Evolutionary conservation across 2,329 filamentous ascomycete species (phyloP).

Genomic region (Davidsoniella eucalypti): DNA sequence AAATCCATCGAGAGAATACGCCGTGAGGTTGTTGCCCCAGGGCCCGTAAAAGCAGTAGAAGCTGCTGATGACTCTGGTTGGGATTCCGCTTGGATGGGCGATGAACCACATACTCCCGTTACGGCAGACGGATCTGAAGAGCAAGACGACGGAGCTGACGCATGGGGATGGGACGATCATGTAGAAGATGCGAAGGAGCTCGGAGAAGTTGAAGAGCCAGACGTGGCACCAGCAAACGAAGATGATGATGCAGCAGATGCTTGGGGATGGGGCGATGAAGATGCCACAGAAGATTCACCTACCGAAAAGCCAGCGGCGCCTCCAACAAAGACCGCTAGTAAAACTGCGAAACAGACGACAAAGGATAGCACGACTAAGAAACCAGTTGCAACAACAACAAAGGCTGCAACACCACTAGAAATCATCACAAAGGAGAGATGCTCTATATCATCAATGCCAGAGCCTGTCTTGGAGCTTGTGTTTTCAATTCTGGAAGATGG

Average conservation of each 20-base stretch:
- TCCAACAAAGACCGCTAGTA: not conserved
- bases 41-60: slow-evolving; percentile 32
- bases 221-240: slow-evolving; percentile 18
- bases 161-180: slow-evolving; percentile 74
- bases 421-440: slow-evolving; percentile 74
- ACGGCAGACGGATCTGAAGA: slow-evolving; percentile 15
- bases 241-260: slow-evolving; percentile 44
- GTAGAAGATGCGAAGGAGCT: slow-evolving; percentile 14
- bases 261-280: slow-evolving; percentile 75
- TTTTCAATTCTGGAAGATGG: slow-evolving; percentile 42
- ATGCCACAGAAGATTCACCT: slow-evolving; percentile 21
- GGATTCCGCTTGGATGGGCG: slow-evolving; percentile 67
- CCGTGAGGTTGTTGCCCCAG: slow-evolving; percentile 54
- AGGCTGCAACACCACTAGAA: slow-evolving; percentile 33
- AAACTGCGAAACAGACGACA: not conserved
- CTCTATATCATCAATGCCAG: slow-evolving; percentile 74
- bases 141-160: slow-evolving; percentile 39
- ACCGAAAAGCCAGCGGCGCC: not conserved
- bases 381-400: slow-evolving; percentile 14
- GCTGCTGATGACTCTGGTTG: slow-evolving; percentile 44
- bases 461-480: slow-evolving; percentile 55
- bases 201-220: not conserved
- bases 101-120: slow-evolving; percentile 20
- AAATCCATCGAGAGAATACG: slow-evolving; percentile 70
- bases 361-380: not conserved